Conservation (phyloP, 2,329 filamentous ascomycete genomes). For the Penicillium freii region DNA sequence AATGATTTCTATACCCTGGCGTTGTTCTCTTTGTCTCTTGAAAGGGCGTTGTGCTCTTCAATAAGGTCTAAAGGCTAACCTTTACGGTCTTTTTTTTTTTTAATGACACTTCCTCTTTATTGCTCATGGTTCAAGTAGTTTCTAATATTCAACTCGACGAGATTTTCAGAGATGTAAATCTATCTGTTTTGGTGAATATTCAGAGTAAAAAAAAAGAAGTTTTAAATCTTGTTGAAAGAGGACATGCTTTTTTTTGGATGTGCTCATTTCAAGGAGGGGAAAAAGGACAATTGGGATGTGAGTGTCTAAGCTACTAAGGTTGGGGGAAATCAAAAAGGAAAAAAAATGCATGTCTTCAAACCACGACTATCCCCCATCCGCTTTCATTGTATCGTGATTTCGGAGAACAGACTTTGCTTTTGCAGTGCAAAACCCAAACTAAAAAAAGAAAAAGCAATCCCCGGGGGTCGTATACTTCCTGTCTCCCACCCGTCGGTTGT, state of each 20-base stretch:
- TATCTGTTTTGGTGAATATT: slow-evolving; percentile 1
- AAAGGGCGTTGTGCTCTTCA: not conserved
- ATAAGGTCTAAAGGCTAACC: not conserved
- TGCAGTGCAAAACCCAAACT: slow-evolving; percentile 20
- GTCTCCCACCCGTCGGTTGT: not conserved
- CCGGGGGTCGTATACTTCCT: slow-evolving; percentile 9
- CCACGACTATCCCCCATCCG: slow-evolving; percentile 30
- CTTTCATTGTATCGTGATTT: slow-evolving; percentile 40
- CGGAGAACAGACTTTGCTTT: slow-evolving; percentile 27
- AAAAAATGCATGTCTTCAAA: slow-evolving; percentile 35
- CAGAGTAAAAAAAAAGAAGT: not conserved
- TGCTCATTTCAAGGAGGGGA: slow-evolving; percentile 22
- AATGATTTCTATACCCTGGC: slow-evolving; percentile 11
- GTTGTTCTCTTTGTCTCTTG: not conserved
- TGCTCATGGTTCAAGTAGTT: not conserved
- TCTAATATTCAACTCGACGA: not conserved
- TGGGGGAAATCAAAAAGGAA: slow-evolving; percentile 25
- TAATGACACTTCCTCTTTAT: not conserved
- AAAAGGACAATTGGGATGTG: slow-evolving; percentile 27
- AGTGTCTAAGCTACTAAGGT: slow-evolving; percentile 31
- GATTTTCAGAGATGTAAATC: not conserved
- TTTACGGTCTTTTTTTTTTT: not conserved
- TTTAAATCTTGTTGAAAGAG: slow-evolving; percentile 23
- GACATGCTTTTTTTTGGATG: slow-evolving; percentile 20
- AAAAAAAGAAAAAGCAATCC: slow-evolving; percentile 12